Percentiles rank a stretch among this genome's conserved stretches.
phyloP scores from a whole-genome alignment of 1,284 basidiomycete genomes.

The Heterobasidion irregulare region DNA sequence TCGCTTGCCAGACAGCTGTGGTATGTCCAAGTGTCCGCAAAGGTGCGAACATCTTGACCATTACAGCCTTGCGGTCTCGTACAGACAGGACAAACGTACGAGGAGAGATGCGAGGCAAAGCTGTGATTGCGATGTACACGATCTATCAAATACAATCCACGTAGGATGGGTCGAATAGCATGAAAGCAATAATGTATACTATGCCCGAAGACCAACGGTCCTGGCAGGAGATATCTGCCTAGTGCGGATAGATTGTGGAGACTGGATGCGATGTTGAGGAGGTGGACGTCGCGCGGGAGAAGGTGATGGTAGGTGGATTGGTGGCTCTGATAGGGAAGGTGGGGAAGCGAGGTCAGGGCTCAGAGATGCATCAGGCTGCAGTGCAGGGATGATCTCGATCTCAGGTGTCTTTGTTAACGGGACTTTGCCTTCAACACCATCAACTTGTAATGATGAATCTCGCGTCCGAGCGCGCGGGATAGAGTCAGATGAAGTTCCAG shows the following conservation, averaged over 20 bases:
- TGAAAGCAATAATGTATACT: neutral
- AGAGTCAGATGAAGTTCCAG: neutral
- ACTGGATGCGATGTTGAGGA: no score
- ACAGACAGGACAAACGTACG: no score
- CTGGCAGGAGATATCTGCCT: slow-evolving; percentile 10
- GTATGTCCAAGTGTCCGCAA: no score
- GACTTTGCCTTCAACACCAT: neutral
- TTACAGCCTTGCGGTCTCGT: no score
- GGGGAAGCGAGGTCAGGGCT: neutral
- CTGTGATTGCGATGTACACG: no score
- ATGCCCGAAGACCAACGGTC: slow-evolving; percentile 16
- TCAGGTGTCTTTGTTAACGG: neutral
- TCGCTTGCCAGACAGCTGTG: no score
- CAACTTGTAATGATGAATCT: neutral
- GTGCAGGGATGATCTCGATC: neutral
- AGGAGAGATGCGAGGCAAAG: no score
- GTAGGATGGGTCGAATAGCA: no score
- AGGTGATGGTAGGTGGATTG: neutral
- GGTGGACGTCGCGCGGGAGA: neutral
- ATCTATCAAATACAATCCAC: no score
- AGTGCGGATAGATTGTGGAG: no score
- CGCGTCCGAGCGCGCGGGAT: neutral
- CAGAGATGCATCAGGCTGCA: no score
- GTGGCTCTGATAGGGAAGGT: neutral
- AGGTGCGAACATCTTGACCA: no score